Conservation (phyloP, 2,329 filamentous ascomycete genomes). For the Metarhizium album region DNA sequence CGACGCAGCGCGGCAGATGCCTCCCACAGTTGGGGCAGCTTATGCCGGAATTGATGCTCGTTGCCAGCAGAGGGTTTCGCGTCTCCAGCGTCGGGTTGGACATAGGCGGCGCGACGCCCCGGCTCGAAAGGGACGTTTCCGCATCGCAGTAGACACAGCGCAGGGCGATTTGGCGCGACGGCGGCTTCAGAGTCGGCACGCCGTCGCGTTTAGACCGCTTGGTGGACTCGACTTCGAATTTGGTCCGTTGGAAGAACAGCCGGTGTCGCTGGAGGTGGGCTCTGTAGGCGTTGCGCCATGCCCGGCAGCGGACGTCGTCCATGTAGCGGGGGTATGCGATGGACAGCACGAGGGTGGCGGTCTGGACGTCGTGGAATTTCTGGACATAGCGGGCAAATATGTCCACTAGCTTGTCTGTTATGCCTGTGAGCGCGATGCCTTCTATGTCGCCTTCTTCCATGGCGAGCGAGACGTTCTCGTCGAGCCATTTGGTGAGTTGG, state of each 20-base stretch:
- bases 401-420: conserved; percentile 61
- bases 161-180: conserved; percentile 60
- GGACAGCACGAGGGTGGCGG: conserved; percentile 62
- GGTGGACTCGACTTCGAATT: conserved; percentile 69
- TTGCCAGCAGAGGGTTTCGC: conserved; percentile 46
- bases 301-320: conserved; percentile 61
- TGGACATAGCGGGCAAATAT: conserved; percentile 66
- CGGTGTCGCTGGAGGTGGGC: conserved; percentile 63
- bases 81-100: conserved; percentile 21
- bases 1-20: conserved; percentile 55
- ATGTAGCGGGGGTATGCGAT: conserved; percentile 68
- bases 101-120: conserved; percentile 13
- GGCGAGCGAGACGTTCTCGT: conserved; percentile 50
- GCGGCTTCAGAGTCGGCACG: conserved; percentile 48
- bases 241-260: conserved; percentile 62
- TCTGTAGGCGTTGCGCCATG: conserved; percentile 64
- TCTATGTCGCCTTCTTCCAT: conserved; percentile 61
- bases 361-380: conserved; percentile 69
- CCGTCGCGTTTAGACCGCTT: conserved; percentile 57
- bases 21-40: conserved; percentile 57
- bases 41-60: conserved; percentile 48
- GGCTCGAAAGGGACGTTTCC: conserved; percentile 39
- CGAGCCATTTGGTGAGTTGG: conserved; percentile 56
- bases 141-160: conserved; percentile 68
- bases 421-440: conserved; percentile 66